Conservation (phyloP, 2,329 filamentous ascomycete species). For the Aspergillus ochraceoroseus region DNA sequence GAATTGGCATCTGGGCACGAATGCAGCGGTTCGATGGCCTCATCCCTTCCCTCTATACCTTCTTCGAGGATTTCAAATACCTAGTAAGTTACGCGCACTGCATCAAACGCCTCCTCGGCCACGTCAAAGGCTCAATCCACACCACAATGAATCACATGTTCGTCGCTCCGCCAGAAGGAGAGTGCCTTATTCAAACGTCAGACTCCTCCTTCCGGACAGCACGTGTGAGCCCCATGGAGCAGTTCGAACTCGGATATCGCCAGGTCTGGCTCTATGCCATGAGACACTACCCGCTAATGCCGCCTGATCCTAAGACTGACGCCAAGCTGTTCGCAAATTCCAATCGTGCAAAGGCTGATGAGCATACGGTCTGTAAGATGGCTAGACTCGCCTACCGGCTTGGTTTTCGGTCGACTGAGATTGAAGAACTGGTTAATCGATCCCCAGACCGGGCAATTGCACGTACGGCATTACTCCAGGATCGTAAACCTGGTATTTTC, state of each 20-base stretch:
- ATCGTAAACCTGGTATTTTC: slow-evolving; percentile 20
- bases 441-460: slow-evolving; percentile 22
- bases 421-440: slow-evolving; percentile 15
- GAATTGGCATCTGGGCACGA: slow-evolving; percentile 5
- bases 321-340: no score
- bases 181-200: slow-evolving; percentile 25
- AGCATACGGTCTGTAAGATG: slow-evolving; percentile 21
- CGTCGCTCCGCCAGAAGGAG: neutral
- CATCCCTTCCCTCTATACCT: slow-evolving; percentile 32
- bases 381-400: slow-evolving; percentile 21
- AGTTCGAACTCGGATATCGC: slow-evolving; percentile 21
- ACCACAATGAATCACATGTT: slow-evolving; percentile 1
- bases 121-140: neutral
- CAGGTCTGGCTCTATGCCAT: slow-evolving; percentile 33
- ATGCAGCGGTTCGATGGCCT: neutral
- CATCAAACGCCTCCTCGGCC: slow-evolving; percentile 27
- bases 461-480: slow-evolving; percentile 19
- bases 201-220: slow-evolving; percentile 22
- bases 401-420: slow-evolving; percentile 20
- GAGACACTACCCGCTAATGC: slow-evolving; percentile 30
- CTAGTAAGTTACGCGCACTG: slow-evolving; percentile 26
- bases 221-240: slow-evolving; percentile 11
- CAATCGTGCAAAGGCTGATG: slow-evolving; percentile 17
- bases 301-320: no score
- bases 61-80: slow-evolving; percentile 39